Percentiles rank a stretch among this genome's conserved stretches.
Conservation (phyloP, 2,329 filamentous ascomycete genomes). For the Ophidiomyces ophidiicola region DNA sequence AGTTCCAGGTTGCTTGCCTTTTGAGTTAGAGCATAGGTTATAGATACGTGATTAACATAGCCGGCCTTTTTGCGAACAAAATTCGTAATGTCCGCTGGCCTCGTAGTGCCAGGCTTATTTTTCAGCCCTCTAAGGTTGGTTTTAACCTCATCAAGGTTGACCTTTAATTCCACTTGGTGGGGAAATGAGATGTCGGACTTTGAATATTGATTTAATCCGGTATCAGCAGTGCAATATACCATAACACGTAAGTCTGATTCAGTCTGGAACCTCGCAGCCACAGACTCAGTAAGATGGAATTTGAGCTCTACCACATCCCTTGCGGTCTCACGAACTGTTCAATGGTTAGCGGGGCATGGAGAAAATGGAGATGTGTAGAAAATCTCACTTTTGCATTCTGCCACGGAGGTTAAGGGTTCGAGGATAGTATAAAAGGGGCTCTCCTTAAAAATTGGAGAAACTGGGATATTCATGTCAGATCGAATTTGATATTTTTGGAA, state of each 20-base stretch:
- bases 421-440: conserved; percentile 77
- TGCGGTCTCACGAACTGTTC: conserved; percentile 46
- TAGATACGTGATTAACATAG: conserved; percentile 65
- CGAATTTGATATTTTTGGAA: conserved; percentile 19
- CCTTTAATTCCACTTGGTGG: conserved; percentile 79
- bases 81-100: conserved; percentile 80
- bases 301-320: conserved; percentile 47
- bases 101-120: conserved; percentile 88
- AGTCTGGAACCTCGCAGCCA: conserved; percentile 44
- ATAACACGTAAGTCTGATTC: conserved; percentile 60
- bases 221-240: conserved; percentile 67
- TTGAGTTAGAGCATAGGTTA: conserved; percentile 83
- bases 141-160: conserved; percentile 79
- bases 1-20: conserved; percentile 49
- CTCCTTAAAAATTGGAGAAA: conserved; percentile 49
- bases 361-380: not conserved
- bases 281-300: conserved; percentile 44
- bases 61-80: conserved; percentile 54
- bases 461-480: conserved; percentile 23
- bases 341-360: conserved; percentile 1
- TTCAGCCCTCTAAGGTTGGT: conserved; percentile 91
- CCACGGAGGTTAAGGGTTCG: conserved; percentile 50
- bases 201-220: conserved; percentile 44
- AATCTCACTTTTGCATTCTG: conserved; percentile 59
- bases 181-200: conserved; percentile 70